phyloP scores from a whole-genome alignment of 164 flowering plant genomes.

The Magnolia officinalis region DNA sequence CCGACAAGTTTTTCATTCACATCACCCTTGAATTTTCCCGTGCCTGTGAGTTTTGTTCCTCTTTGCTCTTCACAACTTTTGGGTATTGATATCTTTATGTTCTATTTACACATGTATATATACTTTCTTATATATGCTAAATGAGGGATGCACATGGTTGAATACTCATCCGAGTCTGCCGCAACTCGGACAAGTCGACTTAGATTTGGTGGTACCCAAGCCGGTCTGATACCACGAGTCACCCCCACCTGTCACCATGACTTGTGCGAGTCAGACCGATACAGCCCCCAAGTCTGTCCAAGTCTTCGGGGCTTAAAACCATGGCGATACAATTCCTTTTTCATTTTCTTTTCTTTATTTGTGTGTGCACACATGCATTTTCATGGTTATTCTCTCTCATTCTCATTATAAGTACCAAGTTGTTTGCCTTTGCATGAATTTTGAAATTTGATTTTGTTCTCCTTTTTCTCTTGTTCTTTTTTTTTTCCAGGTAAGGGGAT shows the following conservation, averaged over 20 bases:
- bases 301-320: no score
- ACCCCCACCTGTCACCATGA: no score
- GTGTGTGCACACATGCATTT: neutral
- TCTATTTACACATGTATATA: no score
- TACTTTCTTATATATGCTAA: no score
- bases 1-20: constrained; percentile 77
- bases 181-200: no score
- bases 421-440: neutral
- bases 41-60: constrained; percentile 52
- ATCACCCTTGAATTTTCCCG: constrained; percentile 50
- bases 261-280: no score
- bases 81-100: neutral
- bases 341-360: neutral
- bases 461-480: neutral
- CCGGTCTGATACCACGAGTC: no score
- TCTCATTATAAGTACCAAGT: neutral
- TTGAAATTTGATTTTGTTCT: neutral
- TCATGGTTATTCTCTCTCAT: neutral
- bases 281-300: no score
- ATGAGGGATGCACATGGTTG: no score
- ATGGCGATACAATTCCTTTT: no score
- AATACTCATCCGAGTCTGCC: no score
- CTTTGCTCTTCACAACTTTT: neutral
- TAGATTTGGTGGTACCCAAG: no score
- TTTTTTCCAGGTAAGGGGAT: constrained; percentile 46